Evolutionary conservation across 2,329 filamentous ascomycete genomes (phyloP).

Genomic region (Microdochium trichocladiopsis): DNA sequence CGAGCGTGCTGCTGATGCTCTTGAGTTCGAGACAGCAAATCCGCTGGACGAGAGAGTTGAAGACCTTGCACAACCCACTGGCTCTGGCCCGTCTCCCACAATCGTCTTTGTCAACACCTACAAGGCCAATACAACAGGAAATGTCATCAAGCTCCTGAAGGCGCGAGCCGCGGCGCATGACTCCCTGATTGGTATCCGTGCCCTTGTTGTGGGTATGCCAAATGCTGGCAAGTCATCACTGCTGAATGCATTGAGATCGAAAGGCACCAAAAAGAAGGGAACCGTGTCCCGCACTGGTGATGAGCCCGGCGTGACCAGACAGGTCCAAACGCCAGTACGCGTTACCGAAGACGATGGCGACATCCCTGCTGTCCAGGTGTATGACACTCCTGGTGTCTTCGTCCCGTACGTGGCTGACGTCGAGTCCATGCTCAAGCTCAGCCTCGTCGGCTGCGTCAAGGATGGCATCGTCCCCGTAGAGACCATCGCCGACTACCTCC

Average conservation of each 20-base stretch:
- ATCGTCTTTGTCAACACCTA: neutral
- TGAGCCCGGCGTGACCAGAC: constrained; percentile 84
- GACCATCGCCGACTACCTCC: constrained; percentile 81
- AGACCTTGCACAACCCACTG: no score
- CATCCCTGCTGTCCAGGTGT: constrained; percentile 38
- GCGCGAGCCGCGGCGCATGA: constrained; percentile 39
- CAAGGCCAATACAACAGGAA: neutral
- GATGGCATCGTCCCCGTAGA: constrained; percentile 74
- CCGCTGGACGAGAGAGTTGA: no score
- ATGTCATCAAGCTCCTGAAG: constrained; percentile 30
- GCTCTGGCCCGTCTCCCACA: no score
- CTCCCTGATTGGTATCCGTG: constrained; percentile 71
- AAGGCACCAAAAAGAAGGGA: constrained; percentile 35
- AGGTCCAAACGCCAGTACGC: constrained; percentile 76
- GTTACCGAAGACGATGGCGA: constrained; percentile 53
- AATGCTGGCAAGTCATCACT: constrained; percentile 95
- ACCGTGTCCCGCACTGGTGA: constrained; percentile 80
- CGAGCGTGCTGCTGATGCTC: no score
- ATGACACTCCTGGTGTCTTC: constrained; percentile 94
- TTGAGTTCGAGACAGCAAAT: no score
- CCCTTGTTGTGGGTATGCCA: constrained; percentile 92
- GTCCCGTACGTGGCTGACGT: constrained; percentile 82
- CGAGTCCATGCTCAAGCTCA: constrained; percentile 91
- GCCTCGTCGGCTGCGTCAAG: constrained; percentile 84
- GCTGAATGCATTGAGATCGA: constrained; percentile 74